Evolutionary conservation across 2,329 filamentous ascomycete species (phyloP).

Genomic region (Sporothrix variecibatus): DNA sequence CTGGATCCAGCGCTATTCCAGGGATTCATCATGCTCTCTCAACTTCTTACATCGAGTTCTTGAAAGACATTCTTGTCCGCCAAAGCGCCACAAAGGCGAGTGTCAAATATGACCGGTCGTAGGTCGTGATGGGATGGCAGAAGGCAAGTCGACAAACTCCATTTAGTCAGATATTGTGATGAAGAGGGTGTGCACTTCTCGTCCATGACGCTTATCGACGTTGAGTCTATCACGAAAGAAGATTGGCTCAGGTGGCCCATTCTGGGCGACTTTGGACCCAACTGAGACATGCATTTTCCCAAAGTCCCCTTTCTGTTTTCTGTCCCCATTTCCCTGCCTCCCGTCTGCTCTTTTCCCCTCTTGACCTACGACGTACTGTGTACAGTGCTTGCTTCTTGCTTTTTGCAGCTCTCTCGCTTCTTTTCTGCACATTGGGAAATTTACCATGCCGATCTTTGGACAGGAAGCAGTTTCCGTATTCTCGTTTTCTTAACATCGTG

Average conservation of each 20-base stretch:
- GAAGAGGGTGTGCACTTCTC: not conserved
- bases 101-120: not conserved
- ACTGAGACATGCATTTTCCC: not conserved
- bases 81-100: not conserved
- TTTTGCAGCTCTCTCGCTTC: not conserved
- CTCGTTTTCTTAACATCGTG: not conserved
- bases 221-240: not conserved
- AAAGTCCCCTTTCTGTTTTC: not conserved
- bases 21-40: not conserved
- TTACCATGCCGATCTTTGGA: not conserved
- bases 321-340: not conserved
- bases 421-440: constrained; percentile 7
- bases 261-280: not conserved
- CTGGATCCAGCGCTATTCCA: not conserved
- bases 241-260: not conserved
- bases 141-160: not conserved
- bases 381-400: not conserved
- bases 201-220: not conserved
- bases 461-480: not conserved
- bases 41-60: not conserved
- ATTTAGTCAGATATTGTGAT: not conserved
- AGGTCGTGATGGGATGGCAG: not conserved
- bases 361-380: too few relatives aligned
- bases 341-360: not conserved
- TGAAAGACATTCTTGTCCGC: not conserved